Evolutionary conservation across 1,139 yeast genomes (phyloP), one percentile per base, ranked within the genome.

Genomic region (Kurtzmaniella quercitrusa): DNA sequence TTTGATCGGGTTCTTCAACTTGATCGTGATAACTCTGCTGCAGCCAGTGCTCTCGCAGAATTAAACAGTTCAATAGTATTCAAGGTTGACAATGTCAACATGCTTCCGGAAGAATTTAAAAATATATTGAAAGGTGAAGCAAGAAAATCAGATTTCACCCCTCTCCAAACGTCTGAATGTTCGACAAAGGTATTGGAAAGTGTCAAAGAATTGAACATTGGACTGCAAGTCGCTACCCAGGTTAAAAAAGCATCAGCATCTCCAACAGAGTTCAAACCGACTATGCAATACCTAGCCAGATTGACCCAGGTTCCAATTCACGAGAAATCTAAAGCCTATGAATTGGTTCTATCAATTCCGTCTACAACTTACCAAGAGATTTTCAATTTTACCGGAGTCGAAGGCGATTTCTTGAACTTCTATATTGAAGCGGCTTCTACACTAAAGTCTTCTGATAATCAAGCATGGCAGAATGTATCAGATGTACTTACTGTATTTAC

Each of bases 391-490:
- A 70, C 76, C 2, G 88, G 88, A 1, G 60, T 84, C 1, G 91
- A 84, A 45, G 59, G 78, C 0, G 80, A 76, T 15, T 72, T 78
- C 44, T 59, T 84, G 14, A 73, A 71, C 21, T 78, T 80, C 49
- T 68, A 71, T 41, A 47, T 82, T 11, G 79, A 77, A 39, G 76
- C 84, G 0, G 65, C 72, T 2, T 53, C 53, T 0, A 52, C 50
- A 3, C 51, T 66, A 0, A 44, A 41, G 3, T 40, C 52, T 22
- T 41, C 49, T 5, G 18, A 44, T 1, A 50, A 60, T 3, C 47
- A 49, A 3, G 59, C 66, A 65, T 51, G 50, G 16, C 7, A 26
- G 1, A 46, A 46, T 16, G 46, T 61, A 1, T 42, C 58, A 6
- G 39, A 46, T 6, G 47, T 56, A 7, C 49, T 66, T 17, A 39